A percentile compares a stretch with the other conserved stretches of the same genome.
These are phyloP conservation scores for Cyberlindnera euphorbiae DNA, from an alignment of 805 yeast species.

Conservation along the genomic window DNA sequence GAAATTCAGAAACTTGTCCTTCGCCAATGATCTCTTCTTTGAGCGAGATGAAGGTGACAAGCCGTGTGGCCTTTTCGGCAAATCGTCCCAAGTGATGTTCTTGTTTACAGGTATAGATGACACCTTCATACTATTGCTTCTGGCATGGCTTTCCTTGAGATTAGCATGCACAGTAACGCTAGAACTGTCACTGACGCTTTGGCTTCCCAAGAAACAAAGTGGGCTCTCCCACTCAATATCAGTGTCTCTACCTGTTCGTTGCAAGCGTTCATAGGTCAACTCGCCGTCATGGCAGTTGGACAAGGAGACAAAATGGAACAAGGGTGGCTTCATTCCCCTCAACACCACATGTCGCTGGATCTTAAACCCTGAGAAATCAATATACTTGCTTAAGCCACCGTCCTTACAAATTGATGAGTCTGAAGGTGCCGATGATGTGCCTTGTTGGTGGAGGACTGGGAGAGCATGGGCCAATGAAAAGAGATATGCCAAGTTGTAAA, in stretches of 20 bases:
- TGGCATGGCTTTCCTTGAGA: too few relatives aligned
- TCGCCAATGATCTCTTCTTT: not conserved
- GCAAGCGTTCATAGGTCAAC: slow-evolving; percentile 37
- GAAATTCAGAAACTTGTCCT: slow-evolving; percentile 9
- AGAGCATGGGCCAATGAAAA: not conserved
- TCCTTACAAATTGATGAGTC: slow-evolving; percentile 1
- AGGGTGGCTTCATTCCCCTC: slow-evolving; percentile 33
- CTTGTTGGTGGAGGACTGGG: not conserved
- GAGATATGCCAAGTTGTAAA: not conserved
- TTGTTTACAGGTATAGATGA: too few relatives aligned
- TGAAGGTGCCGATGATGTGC: not conserved
- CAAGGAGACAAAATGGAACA: slow-evolving; percentile 40
- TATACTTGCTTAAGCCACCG: slow-evolving; percentile 4
- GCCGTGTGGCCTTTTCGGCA: too few relatives aligned
- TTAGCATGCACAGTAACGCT: slow-evolving; percentile 5
- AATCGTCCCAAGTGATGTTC: too few relatives aligned
- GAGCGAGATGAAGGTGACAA: not conserved
- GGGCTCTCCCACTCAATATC: slow-evolving; percentile 48
- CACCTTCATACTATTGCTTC: too few relatives aligned
- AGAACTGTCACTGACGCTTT: slow-evolving; percentile 4
- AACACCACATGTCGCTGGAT: slow-evolving; percentile 44
- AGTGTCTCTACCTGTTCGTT: slow-evolving; percentile 29
- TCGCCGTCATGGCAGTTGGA: slow-evolving; percentile 50
- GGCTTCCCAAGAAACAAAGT: slow-evolving; percentile 35
- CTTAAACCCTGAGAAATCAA: slow-evolving; percentile 50